Percentiles rank a stretch among this genome's conserved stretches.
phyloP scores from a whole-genome alignment of 352 stramenopile genomes.

The Pythium aquatile region DNA sequence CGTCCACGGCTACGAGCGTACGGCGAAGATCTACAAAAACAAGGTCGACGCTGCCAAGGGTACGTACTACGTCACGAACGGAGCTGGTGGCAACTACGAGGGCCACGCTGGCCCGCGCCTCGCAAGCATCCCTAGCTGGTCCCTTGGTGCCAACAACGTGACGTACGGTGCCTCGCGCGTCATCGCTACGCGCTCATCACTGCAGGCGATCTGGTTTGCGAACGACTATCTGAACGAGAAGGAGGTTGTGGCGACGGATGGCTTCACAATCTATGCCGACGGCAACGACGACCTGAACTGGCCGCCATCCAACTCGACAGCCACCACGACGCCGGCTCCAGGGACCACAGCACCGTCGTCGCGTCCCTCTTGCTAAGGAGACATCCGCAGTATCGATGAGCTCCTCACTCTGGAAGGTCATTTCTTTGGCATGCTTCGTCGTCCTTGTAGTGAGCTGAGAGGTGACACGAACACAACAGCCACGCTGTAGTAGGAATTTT shows the following conservation, averaged over 20 bases:
- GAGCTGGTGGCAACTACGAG: slow-evolving; percentile 52
- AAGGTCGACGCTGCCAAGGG: slow-evolving; percentile 37
- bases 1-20: slow-evolving; percentile 52
- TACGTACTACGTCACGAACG: slow-evolving; percentile 48
- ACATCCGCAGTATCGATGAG: no score
- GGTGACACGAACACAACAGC: no score
- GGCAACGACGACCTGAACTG: slow-evolving; percentile 35
- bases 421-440: no score
- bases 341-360: slow-evolving; percentile 15
- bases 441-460: no score
- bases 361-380: no score
- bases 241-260: slow-evolving; percentile 37
- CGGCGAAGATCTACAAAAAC: slow-evolving; percentile 50
- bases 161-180: slow-evolving; percentile 46
- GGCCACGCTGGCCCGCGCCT: slow-evolving; percentile 41
- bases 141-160: slow-evolving; percentile 38
- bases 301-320: slow-evolving; percentile 29
- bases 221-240: slow-evolving; percentile 37
- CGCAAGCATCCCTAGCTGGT: slow-evolving; percentile 38
- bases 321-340: slow-evolving; percentile 1
- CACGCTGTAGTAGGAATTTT: no score
- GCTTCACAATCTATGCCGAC: slow-evolving; percentile 50
- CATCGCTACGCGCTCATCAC: slow-evolving; percentile 42
- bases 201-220: slow-evolving; percentile 48
- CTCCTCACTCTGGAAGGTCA: no score